A percentile compares a stretch with the other conserved stretches of the same genome.
These are phyloP conservation scores for Lonicera japonica DNA, from an alignment of 129 eudicot species.

Conservation along the genomic window DNA sequence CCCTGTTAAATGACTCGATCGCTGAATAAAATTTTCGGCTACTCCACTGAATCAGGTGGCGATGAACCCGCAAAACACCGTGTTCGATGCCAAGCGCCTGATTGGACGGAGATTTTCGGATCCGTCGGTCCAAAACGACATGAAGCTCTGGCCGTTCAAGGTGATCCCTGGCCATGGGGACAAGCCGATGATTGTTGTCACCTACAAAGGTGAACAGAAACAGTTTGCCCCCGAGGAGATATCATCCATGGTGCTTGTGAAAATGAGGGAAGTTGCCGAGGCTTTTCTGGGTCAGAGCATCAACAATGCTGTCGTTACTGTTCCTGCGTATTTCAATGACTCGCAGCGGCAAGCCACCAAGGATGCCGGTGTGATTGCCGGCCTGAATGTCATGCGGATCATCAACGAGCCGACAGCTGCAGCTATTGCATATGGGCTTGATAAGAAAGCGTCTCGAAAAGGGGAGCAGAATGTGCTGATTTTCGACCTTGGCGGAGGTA, in stretches of 20 bases:
- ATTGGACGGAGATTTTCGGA: constrained; percentile 59
- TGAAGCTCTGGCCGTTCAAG: constrained; percentile 74
- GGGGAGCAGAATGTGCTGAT: constrained; percentile 68
- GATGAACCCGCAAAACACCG: constrained; percentile 76
- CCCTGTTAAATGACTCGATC: too few relatives aligned
- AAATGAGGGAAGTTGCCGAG: constrained; percentile 64
- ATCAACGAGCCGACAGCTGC: constrained; percentile 86
- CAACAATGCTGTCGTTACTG: constrained; percentile 65
- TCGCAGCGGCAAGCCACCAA: constrained; percentile 74
- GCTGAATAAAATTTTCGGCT: too few relatives aligned
- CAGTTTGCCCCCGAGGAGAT: constrained; percentile 65
- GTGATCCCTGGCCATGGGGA: constrained; percentile 60
- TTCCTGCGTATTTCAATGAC: constrained; percentile 78
- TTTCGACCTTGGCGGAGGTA: constrained; percentile 74
- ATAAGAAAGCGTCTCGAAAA: constrained; percentile 30
- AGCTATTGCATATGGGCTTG: constrained; percentile 74
- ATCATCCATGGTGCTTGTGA: constrained; percentile 59
- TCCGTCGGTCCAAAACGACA: constrained; percentile 64
- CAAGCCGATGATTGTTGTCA: constrained; percentile 61
- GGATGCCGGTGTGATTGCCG: constrained; percentile 69
- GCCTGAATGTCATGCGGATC: constrained; percentile 61
- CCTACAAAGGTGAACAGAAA: constrained; percentile 57
- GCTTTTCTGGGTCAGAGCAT: constrained; percentile 41
- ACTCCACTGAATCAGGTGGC: constrained; percentile 86
- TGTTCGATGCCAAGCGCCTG: constrained; percentile 67